Percentiles rank a stretch among this genome's conserved stretches.
phyloP scores from a whole-genome alignment of 2,329 filamentous ascomycete genomes.

The Dissoconium aciculare region DNA sequence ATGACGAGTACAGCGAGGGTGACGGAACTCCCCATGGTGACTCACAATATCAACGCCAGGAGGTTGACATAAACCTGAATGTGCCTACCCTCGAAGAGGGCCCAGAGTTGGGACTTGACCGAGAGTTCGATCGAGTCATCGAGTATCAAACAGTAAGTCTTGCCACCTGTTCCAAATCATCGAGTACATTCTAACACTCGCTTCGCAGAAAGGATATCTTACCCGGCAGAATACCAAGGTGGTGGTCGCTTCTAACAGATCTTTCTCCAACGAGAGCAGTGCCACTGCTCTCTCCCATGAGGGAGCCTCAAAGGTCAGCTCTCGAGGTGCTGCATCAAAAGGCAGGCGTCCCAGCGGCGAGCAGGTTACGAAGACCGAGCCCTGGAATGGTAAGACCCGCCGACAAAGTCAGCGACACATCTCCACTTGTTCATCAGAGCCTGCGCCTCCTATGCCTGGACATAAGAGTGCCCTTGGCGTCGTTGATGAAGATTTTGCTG shows the following conservation, averaged over 20 bases:
- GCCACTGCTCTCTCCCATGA: constrained; percentile 29
- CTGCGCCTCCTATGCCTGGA: constrained; percentile 71
- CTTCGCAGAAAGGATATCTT: constrained; percentile 92
- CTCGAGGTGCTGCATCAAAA: constrained; percentile 47
- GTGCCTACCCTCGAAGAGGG: constrained; percentile 56
- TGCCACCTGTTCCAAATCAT: no score
- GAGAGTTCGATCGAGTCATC: constrained; percentile 89
- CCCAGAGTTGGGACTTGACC: constrained; percentile 70
- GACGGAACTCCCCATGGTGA: no score
- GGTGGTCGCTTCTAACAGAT: constrained; percentile 66
- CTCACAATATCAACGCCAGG: constrained; percentile 5
- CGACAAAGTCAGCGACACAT: constrained; percentile 48
- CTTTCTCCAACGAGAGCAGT: constrained; percentile 29
- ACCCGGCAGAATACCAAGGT: constrained; percentile 99
- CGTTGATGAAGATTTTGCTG: constrained; percentile 53
- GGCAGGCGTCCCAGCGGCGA: constrained; percentile 63
- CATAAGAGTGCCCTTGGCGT: constrained; percentile 57
- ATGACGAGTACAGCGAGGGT: constrained; percentile 13
- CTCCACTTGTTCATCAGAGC: constrained; percentile 40
- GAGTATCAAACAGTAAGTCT: constrained; percentile 86
- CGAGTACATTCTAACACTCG: no score
- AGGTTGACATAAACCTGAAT: constrained; percentile 39
- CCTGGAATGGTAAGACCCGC: constrained; percentile 75
- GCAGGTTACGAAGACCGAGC: constrained; percentile 91
- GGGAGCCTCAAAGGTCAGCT: constrained; percentile 20